Conservation (phyloP, 305 asterid genomes). For the Fraxinus ornus region DNA sequence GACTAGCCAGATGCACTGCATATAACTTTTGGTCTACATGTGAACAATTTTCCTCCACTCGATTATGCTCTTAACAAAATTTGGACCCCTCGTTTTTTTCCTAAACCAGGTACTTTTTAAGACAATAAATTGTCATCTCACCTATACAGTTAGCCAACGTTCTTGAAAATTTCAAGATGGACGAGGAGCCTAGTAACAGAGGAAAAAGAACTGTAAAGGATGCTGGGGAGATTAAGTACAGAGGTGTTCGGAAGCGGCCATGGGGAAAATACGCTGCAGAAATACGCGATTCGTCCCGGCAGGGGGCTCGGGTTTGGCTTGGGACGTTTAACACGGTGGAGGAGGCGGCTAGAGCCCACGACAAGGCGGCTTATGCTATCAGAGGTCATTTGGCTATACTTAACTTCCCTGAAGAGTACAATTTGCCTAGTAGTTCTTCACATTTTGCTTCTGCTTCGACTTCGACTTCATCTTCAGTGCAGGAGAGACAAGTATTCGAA, state of each 20-base stretch:
- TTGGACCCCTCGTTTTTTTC: constrained; percentile 8
- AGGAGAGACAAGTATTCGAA: constrained; percentile 29
- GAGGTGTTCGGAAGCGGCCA: constrained; percentile 42
- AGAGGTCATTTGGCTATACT: constrained; percentile 45
- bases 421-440: constrained; percentile 35
- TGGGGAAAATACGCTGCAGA: constrained; percentile 48
- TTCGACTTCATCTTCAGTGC: background rate
- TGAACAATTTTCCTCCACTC: constrained; percentile 12
- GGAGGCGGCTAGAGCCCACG: constrained; percentile 49
- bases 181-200: constrained; percentile 23
- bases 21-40: constrained; percentile 18
- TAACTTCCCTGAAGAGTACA: constrained; percentile 44
- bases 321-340: constrained; percentile 39
- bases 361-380: constrained; percentile 39
- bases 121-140: constrained; percentile 21
- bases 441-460: constrained; percentile 28
- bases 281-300: constrained; percentile 32
- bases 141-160: background rate
- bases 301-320: constrained; percentile 44
- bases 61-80: constrained; percentile 17
- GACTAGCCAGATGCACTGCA: constrained; percentile 54
- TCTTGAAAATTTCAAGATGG: background rate
- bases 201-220: constrained; percentile 2
- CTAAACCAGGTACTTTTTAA: background rate
- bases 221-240: constrained; percentile 31